Base-by-base conservation (phyloP, 1,284 basidiomycete species). In the Acaromyces ingoldii region DNA sequence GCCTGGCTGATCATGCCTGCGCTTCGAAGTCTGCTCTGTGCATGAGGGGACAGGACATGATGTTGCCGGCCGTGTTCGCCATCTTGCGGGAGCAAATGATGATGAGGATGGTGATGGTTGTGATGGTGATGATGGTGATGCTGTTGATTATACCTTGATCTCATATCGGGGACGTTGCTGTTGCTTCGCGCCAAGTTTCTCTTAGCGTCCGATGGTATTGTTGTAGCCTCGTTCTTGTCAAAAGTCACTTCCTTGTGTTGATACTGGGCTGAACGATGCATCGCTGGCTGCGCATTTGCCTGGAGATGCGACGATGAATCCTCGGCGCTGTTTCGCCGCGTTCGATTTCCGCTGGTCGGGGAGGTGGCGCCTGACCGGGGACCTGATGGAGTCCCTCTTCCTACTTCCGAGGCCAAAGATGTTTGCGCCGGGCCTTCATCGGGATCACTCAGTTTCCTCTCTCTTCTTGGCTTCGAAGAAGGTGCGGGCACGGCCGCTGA, bases 1-100 rank as follows among this genome's bases (percentile, higher is more conserved):
- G 57, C 53, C 10, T 57, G 55, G 36, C 53, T 57, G 52, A 67
- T 63, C 64, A 67, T 63, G 25, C 65, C 67, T n/a, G 58, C 53
- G 31, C 57, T 63, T 41, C 37, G n/a, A 2, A 34, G 13, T 17
- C 30, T 11, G 10, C 25, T 37, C 17, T 38, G 46, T 13, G 22
- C 24, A 38, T 60, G 62, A 15, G 57, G 53, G 26, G 57, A 48
- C 15, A 55, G 57, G 19, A 60, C 33, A 34, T 61, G 60, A 1
- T n/a, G 31, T 6, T 34, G 15, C 22, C 37, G 7, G 24, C 13
- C 21, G n/a, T 45, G 31, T 24, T 28, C 11, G 21, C 24, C 7
- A 9, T 21, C n/a, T 13, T 29, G 26, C 28, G 21, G 9, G 13
- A 49, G 28, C 4, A 21, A n/a, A 21, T 40, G 31, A 19, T 62